Percentiles rank a stretch among this genome's conserved stretches.
Evolutionary conservation across 257 asterid species (phyloP).

Genomic region (Linderniella brevidens): DNA sequence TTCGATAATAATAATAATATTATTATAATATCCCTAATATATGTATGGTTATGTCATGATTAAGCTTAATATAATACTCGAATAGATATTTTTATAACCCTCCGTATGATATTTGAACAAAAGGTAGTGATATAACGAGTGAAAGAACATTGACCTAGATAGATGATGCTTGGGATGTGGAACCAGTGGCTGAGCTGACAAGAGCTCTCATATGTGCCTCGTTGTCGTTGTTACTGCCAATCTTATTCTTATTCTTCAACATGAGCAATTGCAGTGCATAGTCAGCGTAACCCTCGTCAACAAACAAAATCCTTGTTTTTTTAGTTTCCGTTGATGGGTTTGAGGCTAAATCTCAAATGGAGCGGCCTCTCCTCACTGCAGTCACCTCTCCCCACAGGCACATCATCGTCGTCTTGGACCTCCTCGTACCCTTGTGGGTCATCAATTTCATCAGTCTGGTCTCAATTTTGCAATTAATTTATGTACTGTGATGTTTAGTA

Average conservation of each 20-base stretch:
- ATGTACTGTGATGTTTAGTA: too few species aligned
- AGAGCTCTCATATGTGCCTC: conserved; percentile 3
- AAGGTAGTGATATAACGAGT: conserved; percentile 12
- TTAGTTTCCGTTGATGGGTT: conserved; percentile 26
- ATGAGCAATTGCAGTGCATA: neutral
- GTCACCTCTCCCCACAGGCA: conserved; percentile 37
- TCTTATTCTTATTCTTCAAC: too few species aligned
- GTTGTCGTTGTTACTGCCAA: conserved; percentile 12
- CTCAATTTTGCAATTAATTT: too few species aligned
- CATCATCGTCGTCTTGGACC: conserved; percentile 32
- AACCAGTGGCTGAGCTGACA: conserved; percentile 59
- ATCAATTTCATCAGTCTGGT: conserved; percentile 1
- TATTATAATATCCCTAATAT: too few species aligned
- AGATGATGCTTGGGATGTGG: conserved; percentile 32
- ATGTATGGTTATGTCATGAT: too few species aligned
- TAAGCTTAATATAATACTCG: too few species aligned
- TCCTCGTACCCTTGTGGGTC: conserved; percentile 31
- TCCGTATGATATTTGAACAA: too few species aligned
- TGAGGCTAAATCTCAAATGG: conserved; percentile 57
- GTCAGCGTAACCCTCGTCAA: too few species aligned
- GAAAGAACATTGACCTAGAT: conserved; percentile 15
- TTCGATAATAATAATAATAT: too few species aligned
- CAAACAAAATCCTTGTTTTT: conserved; percentile 10
- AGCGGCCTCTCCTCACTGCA: conserved; percentile 36
- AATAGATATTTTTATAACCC: too few species aligned